Percentiles rank a stretch among this genome's conserved stretches.
phyloP scores from a whole-genome alignment of 257 asterid genomes.

The Penstemon davidsonii region DNA sequence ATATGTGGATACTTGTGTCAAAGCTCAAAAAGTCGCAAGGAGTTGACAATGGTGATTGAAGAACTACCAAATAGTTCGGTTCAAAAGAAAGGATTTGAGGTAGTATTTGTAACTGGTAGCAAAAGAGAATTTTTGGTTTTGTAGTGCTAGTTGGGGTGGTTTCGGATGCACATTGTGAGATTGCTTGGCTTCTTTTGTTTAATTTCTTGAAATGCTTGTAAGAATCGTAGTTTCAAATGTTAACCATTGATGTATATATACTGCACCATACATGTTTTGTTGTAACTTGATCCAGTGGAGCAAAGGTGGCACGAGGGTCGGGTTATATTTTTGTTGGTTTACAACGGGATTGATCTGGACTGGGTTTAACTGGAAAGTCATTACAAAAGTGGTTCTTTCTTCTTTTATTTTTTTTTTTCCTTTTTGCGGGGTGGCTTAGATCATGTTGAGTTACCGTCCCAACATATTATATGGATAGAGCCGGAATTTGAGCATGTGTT shows the following conservation, averaged over 20 bases:
- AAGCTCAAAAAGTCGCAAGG: constrained; percentile 76
- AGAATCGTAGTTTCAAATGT: constrained; percentile 20
- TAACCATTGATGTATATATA: constrained; percentile 22
- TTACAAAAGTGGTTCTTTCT: neutral
- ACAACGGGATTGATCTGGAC: neutral
- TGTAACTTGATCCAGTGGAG: neutral
- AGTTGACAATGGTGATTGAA: constrained; percentile 40
- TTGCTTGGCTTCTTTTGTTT: constrained; percentile 22
- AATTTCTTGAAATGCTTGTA: constrained; percentile 22
- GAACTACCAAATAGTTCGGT: constrained; percentile 39
- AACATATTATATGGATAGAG: too few species aligned
- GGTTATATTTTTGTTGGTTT: constrained; percentile 10
- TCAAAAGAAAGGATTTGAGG: neutral
- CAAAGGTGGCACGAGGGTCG: constrained; percentile 10
- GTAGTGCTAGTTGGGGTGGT: constrained; percentile 28
- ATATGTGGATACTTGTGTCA: constrained; percentile 95
- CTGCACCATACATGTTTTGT: constrained; percentile 13
- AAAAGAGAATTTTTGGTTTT: constrained; percentile 30
- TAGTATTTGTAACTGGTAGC: constrained; percentile 25
- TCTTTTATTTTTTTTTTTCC: too few species aligned
- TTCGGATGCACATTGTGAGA: constrained; percentile 11
- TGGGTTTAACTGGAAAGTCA: too few species aligned
- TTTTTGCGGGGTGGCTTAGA: neutral
- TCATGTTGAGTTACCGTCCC: too few species aligned
- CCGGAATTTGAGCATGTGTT: neutral